Conservation (phyloP, 352 stramenopile species). For the Vaucheria bursata region DNA sequence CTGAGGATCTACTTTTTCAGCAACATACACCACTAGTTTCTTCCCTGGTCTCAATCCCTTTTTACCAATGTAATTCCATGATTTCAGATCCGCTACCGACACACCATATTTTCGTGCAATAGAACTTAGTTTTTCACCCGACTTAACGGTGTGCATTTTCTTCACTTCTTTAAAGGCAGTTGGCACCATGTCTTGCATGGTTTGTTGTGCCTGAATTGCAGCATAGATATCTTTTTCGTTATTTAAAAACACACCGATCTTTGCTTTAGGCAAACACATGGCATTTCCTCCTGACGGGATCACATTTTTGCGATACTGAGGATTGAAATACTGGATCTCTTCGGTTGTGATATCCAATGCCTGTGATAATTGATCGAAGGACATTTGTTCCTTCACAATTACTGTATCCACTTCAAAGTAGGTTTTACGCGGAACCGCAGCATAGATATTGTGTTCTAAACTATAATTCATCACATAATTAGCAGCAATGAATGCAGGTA, state of each 20-base stretch:
- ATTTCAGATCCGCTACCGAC: no score
- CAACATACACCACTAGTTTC: no score
- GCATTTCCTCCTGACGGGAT: not conserved
- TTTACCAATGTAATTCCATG: no score
- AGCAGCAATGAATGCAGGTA: not conserved
- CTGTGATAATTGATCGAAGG: not conserved
- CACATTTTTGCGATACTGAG: not conserved
- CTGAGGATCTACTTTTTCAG: not conserved
- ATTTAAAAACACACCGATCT: not conserved
- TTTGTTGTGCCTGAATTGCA: not conserved
- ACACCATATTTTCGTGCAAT: no score
- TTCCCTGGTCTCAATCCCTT: no score
- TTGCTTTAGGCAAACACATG: not conserved
- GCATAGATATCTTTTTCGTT: not conserved
- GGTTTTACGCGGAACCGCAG: not conserved
- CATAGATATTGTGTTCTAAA: constrained; percentile 1
- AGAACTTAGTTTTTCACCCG: no score
- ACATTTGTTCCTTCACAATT: not conserved
- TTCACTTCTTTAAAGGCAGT: no score
- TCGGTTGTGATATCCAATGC: not conserved
- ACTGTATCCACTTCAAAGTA: not conserved
- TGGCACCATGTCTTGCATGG: no score
- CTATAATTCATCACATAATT: not conserved
- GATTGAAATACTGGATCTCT: not conserved
- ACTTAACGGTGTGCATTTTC: no score